These are phyloP conservation scores for Pulveroboletus sp. DNA, from an alignment of 768 basidiomycete species.

Conservation along the genomic window DNA sequence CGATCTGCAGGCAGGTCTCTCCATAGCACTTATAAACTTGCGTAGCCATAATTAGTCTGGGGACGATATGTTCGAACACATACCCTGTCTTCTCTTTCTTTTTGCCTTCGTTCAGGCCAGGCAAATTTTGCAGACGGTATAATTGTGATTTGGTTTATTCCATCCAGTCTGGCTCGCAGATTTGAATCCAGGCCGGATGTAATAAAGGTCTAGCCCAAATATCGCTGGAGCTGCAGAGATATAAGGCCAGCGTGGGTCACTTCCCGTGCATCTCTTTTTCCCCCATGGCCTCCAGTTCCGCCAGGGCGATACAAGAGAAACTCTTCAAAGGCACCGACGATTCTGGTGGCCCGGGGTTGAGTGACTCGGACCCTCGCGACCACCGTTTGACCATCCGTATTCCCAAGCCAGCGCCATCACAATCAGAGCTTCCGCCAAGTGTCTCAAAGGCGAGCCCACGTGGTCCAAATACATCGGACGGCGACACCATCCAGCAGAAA, in stretches of 20 bases:
- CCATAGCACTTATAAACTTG: constrained; percentile 11
- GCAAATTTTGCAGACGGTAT: background rate
- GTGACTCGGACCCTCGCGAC: constrained; percentile 27
- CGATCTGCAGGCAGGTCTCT: constrained; percentile 32
- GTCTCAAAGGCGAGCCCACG: constrained; percentile 35
- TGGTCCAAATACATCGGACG: constrained; percentile 2
- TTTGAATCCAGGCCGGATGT: constrained; percentile 15
- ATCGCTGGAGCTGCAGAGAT: background rate
- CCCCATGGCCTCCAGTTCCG: constrained; percentile 41
- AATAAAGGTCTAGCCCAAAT: constrained; percentile 9
- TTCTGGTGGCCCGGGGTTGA: constrained; percentile 14
- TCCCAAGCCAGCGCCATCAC: constrained; percentile 44
- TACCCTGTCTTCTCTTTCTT: constrained; percentile 17
- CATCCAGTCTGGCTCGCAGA: background rate
- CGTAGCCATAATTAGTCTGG: constrained; percentile 16
- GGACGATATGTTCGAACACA: constrained; percentile 16
- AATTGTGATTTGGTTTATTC: background rate
- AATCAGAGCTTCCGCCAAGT: constrained; percentile 40
- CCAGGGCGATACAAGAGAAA: constrained; percentile 68
- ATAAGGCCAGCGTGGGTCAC: constrained; percentile 8
- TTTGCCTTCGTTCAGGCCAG: background rate
- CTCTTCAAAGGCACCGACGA: constrained; percentile 51
- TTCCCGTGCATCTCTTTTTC: constrained; percentile 2
- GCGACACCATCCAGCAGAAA: constrained; percentile 24
- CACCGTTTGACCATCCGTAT: constrained; percentile 63